Percentiles rank a stretch among this genome's conserved stretches.
Conservation (phyloP, 1,284 basidiomycete genomes). For the Hypsizygus ulmarius region DNA sequence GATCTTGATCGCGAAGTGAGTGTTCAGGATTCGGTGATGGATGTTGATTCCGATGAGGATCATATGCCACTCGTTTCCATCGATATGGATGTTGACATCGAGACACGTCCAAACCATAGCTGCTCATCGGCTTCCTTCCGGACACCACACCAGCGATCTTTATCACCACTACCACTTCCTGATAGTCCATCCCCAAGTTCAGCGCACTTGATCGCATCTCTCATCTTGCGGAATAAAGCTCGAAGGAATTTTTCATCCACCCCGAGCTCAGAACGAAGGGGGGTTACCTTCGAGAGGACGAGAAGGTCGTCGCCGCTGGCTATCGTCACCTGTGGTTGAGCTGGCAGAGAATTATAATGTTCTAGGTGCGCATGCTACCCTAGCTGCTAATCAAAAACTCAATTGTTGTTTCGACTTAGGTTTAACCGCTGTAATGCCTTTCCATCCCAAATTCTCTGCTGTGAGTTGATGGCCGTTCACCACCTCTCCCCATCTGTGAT, state of each 20-base stretch:
- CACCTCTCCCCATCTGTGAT: background rate
- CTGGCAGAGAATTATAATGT: background rate
- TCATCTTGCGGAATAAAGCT: slow-evolving; percentile 15
- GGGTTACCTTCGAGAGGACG: background rate
- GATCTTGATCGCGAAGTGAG: slow-evolving; percentile 10
- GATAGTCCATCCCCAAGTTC: slow-evolving; percentile 10
- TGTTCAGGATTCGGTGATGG: slow-evolving; percentile 8
- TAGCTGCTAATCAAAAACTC: background rate
- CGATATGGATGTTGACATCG: slow-evolving; percentile 23
- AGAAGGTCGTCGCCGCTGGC: slow-evolving; percentile 15
- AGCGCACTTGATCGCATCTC: slow-evolving; percentile 17
- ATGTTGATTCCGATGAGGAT: slow-evolving; percentile 12
- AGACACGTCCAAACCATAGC: slow-evolving; percentile 8
- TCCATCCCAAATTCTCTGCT: too few relatives aligned
- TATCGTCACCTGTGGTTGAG: slow-evolving; percentile 6
- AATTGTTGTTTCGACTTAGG: too few relatives aligned
- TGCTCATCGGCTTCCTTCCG: background rate
- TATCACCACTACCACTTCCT: slow-evolving; percentile 2
- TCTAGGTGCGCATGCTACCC: background rate
- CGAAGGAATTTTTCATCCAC: slow-evolving; percentile 10
- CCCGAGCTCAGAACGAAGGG: slow-evolving; percentile 9
- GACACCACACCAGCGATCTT: slow-evolving; percentile 4
- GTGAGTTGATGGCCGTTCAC: too few relatives aligned
- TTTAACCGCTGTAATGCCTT: too few relatives aligned
- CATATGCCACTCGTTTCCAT: slow-evolving; percentile 13